Percentiles rank a stretch among this genome's conserved stretches.
Evolutionary conservation across 108 stramenopile species (phyloP).

Genomic region (Nitzschia inconspicua): DNA sequence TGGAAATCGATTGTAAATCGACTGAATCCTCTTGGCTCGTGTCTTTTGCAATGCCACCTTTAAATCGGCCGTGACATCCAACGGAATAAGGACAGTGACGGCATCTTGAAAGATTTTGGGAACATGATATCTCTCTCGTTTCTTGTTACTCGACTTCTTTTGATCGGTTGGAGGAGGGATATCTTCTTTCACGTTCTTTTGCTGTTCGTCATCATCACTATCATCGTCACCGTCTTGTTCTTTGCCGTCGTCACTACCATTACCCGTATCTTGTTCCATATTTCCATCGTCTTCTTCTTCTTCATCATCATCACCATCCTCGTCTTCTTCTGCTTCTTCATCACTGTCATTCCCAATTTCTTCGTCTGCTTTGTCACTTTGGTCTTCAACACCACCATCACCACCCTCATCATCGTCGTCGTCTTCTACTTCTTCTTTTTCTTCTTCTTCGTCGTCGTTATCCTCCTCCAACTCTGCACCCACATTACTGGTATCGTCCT

Average conservation of each 20-base stretch:
- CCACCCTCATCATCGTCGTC: too few relatives aligned
- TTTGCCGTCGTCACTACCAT: neutral
- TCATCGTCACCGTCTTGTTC: neutral
- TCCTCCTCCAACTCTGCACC: too few relatives aligned
- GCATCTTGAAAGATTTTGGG: conserved; percentile 58
- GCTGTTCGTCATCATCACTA: neutral
- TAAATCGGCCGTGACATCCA: conserved; percentile 74
- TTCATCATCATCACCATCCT: neutral
- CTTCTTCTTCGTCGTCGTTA: too few relatives aligned
- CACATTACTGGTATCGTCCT: too few relatives aligned
- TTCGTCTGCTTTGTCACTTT: neutral
- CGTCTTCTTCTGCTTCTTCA: neutral
- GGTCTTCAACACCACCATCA: too few relatives aligned
- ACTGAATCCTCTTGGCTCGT: conserved; percentile 47
- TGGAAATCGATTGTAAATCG: conserved; percentile 44
- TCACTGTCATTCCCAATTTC: neutral
- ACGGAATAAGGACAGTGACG: conserved; percentile 64
- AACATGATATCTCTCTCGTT: conserved; percentile 6
- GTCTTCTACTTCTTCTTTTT: too few relatives aligned
- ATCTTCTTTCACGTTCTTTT: too few relatives aligned
- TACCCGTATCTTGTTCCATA: neutral
- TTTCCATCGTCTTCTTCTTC: neutral
- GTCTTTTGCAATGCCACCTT: conserved; percentile 68
- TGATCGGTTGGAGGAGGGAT: too few relatives aligned
- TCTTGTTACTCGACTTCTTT: neutral